Conservation (phyloP, 441 rosid species). For the Populus trichocarpa region DNA sequence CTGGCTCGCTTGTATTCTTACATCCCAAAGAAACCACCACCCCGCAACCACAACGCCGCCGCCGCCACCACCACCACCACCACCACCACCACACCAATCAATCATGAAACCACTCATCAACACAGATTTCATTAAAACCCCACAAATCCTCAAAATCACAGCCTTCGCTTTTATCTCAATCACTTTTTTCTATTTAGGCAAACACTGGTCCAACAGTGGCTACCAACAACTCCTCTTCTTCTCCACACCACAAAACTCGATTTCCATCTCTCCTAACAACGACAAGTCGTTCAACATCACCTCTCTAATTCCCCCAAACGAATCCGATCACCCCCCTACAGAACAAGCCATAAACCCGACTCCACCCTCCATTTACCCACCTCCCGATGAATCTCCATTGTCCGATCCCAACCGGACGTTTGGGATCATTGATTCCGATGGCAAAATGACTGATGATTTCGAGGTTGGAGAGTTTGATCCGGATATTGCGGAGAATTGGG, state of each 20-base stretch:
- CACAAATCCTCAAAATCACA: constrained; percentile 44
- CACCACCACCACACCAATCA: background rate
- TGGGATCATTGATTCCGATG: constrained; percentile 77
- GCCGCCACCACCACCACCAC: no score
- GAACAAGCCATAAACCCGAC: constrained; percentile 25
- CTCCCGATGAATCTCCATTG: constrained; percentile 22
- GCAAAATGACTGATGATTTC: constrained; percentile 79
- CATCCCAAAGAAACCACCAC: no score
- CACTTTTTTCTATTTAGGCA: constrained; percentile 82
- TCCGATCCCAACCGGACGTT: constrained; percentile 33
- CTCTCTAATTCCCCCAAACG: constrained; percentile 30
- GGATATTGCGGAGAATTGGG: constrained; percentile 49
- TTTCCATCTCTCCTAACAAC: constrained; percentile 63
- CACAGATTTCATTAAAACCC: constrained; percentile 48
- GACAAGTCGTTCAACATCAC: constrained; percentile 46
- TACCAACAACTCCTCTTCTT: constrained; percentile 70
- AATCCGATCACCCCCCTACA: constrained; percentile 27
- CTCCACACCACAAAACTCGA: constrained; percentile 33
- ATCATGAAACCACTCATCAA: constrained; percentile 48
- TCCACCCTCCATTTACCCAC: constrained; percentile 8
- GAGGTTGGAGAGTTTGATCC: constrained; percentile 81
- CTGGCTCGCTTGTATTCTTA: no score
- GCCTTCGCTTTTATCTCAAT: constrained; percentile 50
- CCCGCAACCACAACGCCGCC: no score
- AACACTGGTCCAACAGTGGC: constrained; percentile 65